phyloP scores from a whole-genome alignment of 768 basidiomycete genomes.

The Coprinellus aureogranulatus region DNA sequence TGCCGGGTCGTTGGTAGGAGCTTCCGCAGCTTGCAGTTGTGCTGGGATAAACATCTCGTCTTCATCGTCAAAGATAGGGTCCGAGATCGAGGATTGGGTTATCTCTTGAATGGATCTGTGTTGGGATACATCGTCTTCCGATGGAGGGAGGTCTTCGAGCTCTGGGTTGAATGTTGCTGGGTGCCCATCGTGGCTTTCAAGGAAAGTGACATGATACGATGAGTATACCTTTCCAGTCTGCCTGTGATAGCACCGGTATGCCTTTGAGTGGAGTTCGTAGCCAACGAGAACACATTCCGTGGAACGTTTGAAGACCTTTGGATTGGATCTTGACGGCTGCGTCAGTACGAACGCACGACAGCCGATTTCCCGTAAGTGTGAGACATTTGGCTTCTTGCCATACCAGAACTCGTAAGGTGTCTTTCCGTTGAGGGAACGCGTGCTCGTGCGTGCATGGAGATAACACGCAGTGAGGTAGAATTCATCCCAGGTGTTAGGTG shows the following conservation, averaged over 20 bases:
- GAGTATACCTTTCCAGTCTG: conserved; percentile 7
- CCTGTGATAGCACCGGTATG: conserved; percentile 14
- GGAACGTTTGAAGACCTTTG: conserved; percentile 22
- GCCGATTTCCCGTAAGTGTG: conserved; percentile 17
- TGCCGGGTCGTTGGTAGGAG: not conserved
- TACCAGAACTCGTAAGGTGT: conserved; percentile 19
- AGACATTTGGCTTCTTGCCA: conserved; percentile 18
- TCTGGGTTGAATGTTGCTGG: not conserved
- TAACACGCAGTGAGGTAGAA: conserved; percentile 29
- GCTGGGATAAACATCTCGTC: not conserved
- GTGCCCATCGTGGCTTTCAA: conserved; percentile 14
- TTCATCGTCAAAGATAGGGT: conserved; percentile 7
- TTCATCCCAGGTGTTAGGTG: conserved; percentile 31
- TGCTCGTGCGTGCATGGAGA: conserved; percentile 15
- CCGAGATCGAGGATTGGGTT: not conserved
- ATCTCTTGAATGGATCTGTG: not conserved
- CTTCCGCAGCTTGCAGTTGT: not conserved
- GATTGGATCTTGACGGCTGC: conserved; percentile 20
- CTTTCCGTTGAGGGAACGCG: conserved; percentile 4
- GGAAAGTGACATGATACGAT: conserved; percentile 22
- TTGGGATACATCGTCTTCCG: not conserved
- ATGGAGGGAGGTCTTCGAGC: not conserved
- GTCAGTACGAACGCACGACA: conserved; percentile 25
- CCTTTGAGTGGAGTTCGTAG: conserved; percentile 16
- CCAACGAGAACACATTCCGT: conserved; percentile 21